Conservation (phyloP, 305 asterid genomes). For the Rubia tinctorum region DNA sequence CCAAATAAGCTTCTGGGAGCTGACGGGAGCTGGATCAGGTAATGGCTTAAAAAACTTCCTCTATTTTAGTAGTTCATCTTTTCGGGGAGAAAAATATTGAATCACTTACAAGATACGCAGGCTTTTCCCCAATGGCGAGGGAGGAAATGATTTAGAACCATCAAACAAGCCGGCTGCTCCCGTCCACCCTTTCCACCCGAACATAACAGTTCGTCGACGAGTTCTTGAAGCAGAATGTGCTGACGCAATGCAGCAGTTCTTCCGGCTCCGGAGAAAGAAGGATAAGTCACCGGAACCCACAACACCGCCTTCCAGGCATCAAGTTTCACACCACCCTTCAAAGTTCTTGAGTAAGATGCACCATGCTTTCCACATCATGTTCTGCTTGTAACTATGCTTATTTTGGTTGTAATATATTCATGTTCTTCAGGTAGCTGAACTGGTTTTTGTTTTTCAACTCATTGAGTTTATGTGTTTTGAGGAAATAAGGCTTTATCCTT, state of each 20-base stretch:
- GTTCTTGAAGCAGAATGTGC: constrained; percentile 82
- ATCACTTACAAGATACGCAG: constrained; percentile 33
- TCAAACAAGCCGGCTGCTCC: constrained; percentile 77
- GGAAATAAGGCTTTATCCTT: no score
- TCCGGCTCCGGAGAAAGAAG: constrained; percentile 70
- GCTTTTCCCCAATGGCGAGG: constrained; percentile 81
- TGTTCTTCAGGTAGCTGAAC: not conserved
- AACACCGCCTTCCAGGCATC: constrained; percentile 56
- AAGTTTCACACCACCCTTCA: constrained; percentile 50
- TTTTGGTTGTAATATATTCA: not conserved
- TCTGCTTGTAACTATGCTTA: constrained; percentile 39
- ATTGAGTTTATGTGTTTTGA: not conserved
- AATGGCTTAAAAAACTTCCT: constrained; percentile 19
- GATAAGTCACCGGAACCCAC: constrained; percentile 47
- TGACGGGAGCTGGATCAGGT: constrained; percentile 99
- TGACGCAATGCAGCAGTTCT: constrained; percentile 90
- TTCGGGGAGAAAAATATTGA: not conserved
- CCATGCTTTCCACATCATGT: constrained; percentile 55
- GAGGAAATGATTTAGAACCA: constrained; percentile 42
- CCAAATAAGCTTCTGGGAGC: constrained; percentile 99
- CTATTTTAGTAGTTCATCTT: not conserved
- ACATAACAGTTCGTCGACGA: constrained; percentile 66
- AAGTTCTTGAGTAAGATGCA: constrained; percentile 71
- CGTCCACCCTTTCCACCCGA: constrained; percentile 94
- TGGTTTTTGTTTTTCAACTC: not conserved